Base-by-base conservation (phyloP, 768 basidiomycete species). In the Mycena capillaripes region DNA sequence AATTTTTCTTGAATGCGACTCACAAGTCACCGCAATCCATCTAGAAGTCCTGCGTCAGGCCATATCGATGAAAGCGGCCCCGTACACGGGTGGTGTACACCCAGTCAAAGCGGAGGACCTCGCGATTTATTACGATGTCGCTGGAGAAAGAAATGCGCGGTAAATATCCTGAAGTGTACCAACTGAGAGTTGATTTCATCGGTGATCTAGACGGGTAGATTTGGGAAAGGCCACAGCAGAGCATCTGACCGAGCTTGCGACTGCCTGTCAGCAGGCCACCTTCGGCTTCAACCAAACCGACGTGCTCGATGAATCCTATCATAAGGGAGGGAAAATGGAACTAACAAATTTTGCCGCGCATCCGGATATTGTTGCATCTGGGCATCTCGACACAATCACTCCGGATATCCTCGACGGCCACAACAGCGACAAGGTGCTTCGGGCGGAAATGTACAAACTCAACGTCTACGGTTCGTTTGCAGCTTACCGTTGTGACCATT, bases 311-410 rank as follows among this genome's bases (percentile, higher is more conserved):
- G 84, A 86, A 55, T 77, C 82, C 6, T 88, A 87, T 70, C 80
- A 86, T n/a, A 87, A 86, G 70, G 86, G 84, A n/a, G 0, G 81
- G 85, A 5, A 88, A 88, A 77, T 89, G 74, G 85, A 86, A 53
- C 50, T 68, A 0, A 53, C 69, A 1, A 58, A 79, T 12, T 89
- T 89, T 70, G 56, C 81, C 0, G 78, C 79, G 3, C 80, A 76
- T 2, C 78, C 87, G 55, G 78, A 82, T 42, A 70, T 79, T 19
- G 75, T 52, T 27, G 25, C 50, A 11, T 27, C 67, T 19, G 82
- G 80, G 9, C 44, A 83, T 3, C 29, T 83, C 17, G 78, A 81
- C 29, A 46, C 68, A 14, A 73, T 84, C 46, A 73, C 74, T 17
- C 57, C 64, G 1, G 59, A 70, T 21, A 70, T 82, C 10, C 55